Evolutionary conservation across 2,329 filamentous ascomycete genomes (phyloP), one percentile per base, ranked within the genome.

Genomic region (Colletotrichum lini): DNA sequence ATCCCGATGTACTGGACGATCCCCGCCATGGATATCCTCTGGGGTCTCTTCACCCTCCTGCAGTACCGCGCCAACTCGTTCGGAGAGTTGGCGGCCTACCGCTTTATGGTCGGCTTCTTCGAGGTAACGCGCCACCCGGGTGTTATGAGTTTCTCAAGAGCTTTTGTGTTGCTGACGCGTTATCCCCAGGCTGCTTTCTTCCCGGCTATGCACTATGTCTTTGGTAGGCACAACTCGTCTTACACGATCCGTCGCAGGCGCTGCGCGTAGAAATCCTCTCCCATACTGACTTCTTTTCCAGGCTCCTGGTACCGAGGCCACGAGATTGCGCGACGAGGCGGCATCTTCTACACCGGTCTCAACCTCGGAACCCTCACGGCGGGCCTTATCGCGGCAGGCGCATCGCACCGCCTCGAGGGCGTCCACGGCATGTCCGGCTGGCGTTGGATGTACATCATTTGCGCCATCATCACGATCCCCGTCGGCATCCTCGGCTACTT

Each of bases 21-120:
- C 73, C 61, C 77, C 75, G 59, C 67, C 76, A 9, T 71, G 74
- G 86, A 90, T 65, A 73, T 89, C 1, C 77, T 81, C 2, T 90
- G 89, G 88, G 87, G 87, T 0, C 77, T 89, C 23, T 87, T 90
- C 71, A 90, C 88, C 0, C 80, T 91, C 16, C 78, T 89, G 72
- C 53, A 73, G 54, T 47, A 62, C 72, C 60, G 73, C 60, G 15
- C 73, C 74, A n/a, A 61, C 75, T 79, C 50, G 23, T 79, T 49
- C 42, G 65, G 18, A 61, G 74, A 40, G 63, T 80, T 71, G 58
- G 68, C 68, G 8, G 68, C 68, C 12, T 71, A 71, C 16, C 75
- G 81, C 3, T 83, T 83, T 59, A 77, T 81, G 70, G 74, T 81
- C 7, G 80, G 80, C 9, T 75, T 80, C n/a, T 78, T 80, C 38